These are phyloP conservation scores for Pseudocercospora vitis DNA, from an alignment of 2,329 filamentous ascomycete genomes.

Conservation along the genomic window DNA sequence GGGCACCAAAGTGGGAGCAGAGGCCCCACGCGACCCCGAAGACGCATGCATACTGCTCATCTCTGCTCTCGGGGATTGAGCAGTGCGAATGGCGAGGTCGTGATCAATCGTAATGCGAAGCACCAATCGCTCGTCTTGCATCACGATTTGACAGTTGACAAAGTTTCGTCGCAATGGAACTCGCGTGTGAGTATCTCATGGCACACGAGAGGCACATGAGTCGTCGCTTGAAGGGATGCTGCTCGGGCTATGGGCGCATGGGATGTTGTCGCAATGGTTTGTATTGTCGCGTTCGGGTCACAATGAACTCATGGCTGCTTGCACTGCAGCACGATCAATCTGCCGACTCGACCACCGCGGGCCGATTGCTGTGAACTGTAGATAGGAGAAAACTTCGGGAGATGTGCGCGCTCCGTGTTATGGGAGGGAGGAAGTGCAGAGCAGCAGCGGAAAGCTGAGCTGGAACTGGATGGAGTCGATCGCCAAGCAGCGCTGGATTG, in stretches of 20 bases:
- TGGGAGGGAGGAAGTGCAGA: neutral
- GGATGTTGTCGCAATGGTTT: neutral
- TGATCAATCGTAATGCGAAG: neutral
- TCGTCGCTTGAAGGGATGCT: no score
- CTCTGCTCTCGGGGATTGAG: neutral
- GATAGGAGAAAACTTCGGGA: neutral
- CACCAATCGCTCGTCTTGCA: neutral
- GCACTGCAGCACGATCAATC: neutral
- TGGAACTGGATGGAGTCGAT: neutral
- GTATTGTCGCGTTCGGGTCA: conserved; percentile 1
- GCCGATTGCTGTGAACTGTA: neutral
- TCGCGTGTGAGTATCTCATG: neutral
- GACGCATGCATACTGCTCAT: neutral
- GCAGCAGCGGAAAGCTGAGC: conserved; percentile 5
- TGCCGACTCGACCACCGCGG: neutral
- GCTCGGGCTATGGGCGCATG: neutral
- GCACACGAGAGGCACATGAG: neutral
- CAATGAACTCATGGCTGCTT: neutral
- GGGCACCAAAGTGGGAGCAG: neutral
- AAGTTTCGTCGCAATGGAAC: neutral
- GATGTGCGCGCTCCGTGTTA: neutral
- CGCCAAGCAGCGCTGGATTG: conserved; percentile 1
- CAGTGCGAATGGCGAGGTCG: neutral
- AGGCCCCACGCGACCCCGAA: neutral
- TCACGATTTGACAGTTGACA: conserved; percentile 4